These are phyloP conservation scores for Artemisia argyi DNA, from an alignment of 129 eudicot species.

Conservation along the genomic window DNA sequence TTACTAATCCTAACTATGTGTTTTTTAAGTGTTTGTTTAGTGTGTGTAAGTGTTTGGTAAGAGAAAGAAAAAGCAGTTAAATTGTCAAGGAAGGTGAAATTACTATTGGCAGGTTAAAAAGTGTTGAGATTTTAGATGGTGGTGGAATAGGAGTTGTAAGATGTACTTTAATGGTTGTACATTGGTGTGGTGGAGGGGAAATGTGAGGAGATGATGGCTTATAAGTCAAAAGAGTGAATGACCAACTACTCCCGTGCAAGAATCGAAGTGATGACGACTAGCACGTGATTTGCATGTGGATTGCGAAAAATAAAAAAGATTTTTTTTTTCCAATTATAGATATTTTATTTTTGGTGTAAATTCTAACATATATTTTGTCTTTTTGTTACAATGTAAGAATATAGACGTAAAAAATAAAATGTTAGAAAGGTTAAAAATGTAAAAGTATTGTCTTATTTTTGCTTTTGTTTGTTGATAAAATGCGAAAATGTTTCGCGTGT, in stretches of 20 bases:
- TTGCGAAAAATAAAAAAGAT: neutral
- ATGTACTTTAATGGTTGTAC: neutral
- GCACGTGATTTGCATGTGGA: conserved; percentile 17
- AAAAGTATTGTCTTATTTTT: too few species aligned
- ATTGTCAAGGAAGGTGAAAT: conserved; percentile 4
- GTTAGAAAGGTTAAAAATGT: too few species aligned
- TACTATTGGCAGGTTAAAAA: neutral
- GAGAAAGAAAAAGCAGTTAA: conserved; percentile 31
- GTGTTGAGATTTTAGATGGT: neutral
- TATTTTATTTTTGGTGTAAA: too few species aligned
- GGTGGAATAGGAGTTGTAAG: neutral
- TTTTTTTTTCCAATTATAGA: too few species aligned
- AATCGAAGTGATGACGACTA: conserved; percentile 9
- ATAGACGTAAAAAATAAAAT: too few species aligned
- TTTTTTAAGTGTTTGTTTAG: conserved; percentile 34
- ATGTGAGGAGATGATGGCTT: neutral
- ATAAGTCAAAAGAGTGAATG: neutral
- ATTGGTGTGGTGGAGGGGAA: too few species aligned
- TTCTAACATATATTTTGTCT: too few species aligned
- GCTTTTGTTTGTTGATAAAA: too few species aligned
- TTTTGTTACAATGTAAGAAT: too few species aligned
- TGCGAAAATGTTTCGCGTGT: too few species aligned
- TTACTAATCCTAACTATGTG: conserved; percentile 39
- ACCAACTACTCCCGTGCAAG: neutral
- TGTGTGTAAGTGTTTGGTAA: conserved; percentile 23